Conservation (phyloP, 148 eudicot species). For the Persicaria maculosa region DNA sequence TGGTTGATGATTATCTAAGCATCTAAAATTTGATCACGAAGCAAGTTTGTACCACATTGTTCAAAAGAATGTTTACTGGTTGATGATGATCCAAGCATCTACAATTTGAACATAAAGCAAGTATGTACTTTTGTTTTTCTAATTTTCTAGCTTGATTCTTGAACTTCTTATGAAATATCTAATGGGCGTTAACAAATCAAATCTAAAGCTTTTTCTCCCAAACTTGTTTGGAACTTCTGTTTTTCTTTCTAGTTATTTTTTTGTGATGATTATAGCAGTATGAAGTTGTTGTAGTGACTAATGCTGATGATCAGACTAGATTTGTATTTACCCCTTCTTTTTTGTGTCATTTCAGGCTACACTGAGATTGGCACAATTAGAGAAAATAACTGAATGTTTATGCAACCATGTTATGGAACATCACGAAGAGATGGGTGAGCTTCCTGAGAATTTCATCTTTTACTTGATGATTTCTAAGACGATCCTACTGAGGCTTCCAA, state of each 20-base stretch:
- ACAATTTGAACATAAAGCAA: neutral
- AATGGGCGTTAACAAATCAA: neutral
- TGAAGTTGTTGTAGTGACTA: neutral
- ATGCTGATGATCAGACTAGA: neutral
- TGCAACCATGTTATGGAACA: slow-evolving; percentile 93
- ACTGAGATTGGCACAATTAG: slow-evolving; percentile 80
- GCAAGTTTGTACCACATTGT: neutral
- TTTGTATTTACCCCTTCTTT: slow-evolving; percentile 1
- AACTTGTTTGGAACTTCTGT: neutral
- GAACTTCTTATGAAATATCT: neutral
- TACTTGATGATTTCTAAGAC: neutral
- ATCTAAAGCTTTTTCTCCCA: neutral
- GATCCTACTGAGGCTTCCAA: neutral
- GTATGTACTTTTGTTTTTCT: neutral
- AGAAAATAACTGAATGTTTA: slow-evolving; percentile 61
- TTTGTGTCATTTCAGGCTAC: slow-evolving; percentile 57
- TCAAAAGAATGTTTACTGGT: neutral
- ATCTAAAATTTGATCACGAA: neutral
- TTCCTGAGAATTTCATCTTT: slow-evolving; percentile 9
- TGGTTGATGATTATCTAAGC: neutral
- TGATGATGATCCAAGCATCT: neutral
- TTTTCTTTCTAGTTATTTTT: no score
- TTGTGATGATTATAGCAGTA: neutral
- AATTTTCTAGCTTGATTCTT: neutral
- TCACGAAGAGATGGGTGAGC: slow-evolving; percentile 92